Evolutionary conservation across 2,329 filamentous ascomycete genomes (phyloP), one percentile per base, ranked within the genome.

Genomic region (Fusarium pseudocircinatum): DNA sequence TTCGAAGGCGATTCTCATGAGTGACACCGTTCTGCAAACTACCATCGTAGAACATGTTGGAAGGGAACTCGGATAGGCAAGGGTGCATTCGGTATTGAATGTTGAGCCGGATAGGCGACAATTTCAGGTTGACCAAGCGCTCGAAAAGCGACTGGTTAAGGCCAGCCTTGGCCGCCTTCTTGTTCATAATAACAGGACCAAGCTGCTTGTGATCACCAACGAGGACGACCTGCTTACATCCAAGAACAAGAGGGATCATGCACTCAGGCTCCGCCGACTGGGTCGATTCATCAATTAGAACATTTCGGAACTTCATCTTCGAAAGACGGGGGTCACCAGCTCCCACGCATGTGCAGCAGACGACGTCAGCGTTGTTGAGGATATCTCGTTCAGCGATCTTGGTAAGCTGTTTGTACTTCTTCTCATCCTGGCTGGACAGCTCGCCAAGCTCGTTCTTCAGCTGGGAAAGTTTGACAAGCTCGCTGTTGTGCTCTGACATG

Each of bases 1-100:
- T 93, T 71, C 96, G 92, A 72, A 98, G 88, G 69, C 96, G 92
- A 79, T 97, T 93, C 75, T 94, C 92, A 81, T 93, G 93, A 2
- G 95, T 97, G 52, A 99, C 94, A 80, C 96, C 96, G 77, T 99
- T 99, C 83, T 99, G 96, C 62, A 99, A 88, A 63, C 94, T 96
- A 26, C 96, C 96, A 78, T 98, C 96, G 83, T 99, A 99, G 83
- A 99, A 99, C 96, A 99, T 98, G 85, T 98, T 98, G 67, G 96
- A 98, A 0, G 96, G 96, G 79, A 99, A 99, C 78, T 97, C 93
- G 2, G 96, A 98, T 46, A 99, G 88, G 80, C 96, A 98, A 32
- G 96, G 96, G 80, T 99, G 96, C 96, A 99, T 99, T 80, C 96
- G 96, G 82, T 99, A 99, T 82, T 99, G 96, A 42, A 97, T 95